Conservation (phyloP, 495 filamentous ascomycete genomes). For the Penicillium simplicissimum region DNA sequence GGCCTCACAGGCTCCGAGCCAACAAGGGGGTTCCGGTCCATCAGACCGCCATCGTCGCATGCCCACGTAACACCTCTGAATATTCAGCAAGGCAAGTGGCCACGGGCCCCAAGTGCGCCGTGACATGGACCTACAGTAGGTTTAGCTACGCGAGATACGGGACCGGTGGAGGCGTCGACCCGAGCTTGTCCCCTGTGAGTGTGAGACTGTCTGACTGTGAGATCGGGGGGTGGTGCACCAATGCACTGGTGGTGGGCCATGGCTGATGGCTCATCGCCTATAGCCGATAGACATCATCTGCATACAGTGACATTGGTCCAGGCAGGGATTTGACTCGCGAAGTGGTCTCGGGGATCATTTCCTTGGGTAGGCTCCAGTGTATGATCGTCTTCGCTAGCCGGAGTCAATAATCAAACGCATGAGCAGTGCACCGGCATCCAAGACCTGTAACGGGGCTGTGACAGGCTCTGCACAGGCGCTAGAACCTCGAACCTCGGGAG, state of each 20-base stretch:
- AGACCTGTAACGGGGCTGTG: background rate
- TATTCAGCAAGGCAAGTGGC: slow-evolving; percentile 8
- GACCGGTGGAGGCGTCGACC: background rate
- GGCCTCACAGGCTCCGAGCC: background rate
- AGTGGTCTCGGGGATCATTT: background rate
- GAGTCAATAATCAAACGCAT: no score
- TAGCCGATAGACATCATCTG: background rate
- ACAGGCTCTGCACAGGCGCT: background rate
- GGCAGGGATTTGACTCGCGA: background rate
- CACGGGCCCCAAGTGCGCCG: slow-evolving; percentile 13
- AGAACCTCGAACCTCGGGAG: background rate
- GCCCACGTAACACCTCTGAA: slow-evolving; percentile 14
- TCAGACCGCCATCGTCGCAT: slow-evolving; percentile 20
- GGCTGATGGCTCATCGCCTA: background rate
- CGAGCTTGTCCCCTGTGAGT: slow-evolving; percentile 7
- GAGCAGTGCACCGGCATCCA: background rate
- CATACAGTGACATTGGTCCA: background rate
- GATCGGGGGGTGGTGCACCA: background rate
- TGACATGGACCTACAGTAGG: slow-evolving; percentile 16
- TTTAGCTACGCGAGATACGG: slow-evolving; percentile 29
- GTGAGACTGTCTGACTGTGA: no score
- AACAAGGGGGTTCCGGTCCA: slow-evolving; percentile 12
- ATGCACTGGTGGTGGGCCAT: background rate
- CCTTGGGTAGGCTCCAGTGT: background rate
- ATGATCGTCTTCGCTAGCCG: slow-evolving; percentile 2